These are phyloP conservation scores for Globisporangium nunn DNA, from an alignment of 352 stramenopile genomes.

Conservation along the genomic window DNA sequence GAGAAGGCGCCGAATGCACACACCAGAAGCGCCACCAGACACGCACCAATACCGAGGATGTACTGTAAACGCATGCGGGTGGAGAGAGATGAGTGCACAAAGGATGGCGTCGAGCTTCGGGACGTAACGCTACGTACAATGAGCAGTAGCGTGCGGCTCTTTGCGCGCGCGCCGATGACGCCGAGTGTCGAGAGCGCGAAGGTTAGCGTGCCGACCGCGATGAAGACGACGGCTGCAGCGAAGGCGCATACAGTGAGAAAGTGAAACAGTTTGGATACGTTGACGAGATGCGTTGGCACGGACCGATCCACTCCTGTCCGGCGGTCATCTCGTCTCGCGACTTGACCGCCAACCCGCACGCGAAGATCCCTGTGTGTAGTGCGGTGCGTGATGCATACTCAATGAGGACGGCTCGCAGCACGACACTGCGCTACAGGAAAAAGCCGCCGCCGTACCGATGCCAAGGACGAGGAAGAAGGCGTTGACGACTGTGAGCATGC, in stretches of 20 bases:
- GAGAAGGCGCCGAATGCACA: constrained; percentile 61
- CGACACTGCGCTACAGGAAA: too few relatives aligned
- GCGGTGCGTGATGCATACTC: too few relatives aligned
- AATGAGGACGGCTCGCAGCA: background rate
- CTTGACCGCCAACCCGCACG: constrained; percentile 50
- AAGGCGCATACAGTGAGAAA: background rate
- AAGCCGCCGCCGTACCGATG: constrained; percentile 11
- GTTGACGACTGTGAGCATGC: constrained; percentile 74
- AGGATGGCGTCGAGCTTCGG: too few relatives aligned
- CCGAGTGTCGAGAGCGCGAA: constrained; percentile 58
- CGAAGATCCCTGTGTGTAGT: constrained; percentile 30
- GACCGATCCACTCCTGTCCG: constrained; percentile 73
- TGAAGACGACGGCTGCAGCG: constrained; percentile 50
- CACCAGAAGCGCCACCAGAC: constrained; percentile 51
- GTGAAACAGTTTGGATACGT: background rate
- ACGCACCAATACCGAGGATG: constrained; percentile 53
- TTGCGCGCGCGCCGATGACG: constrained; percentile 57
- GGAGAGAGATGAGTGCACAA: background rate
- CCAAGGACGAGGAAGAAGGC: constrained; percentile 59
- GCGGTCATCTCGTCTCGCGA: constrained; percentile 56
- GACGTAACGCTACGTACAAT: constrained; percentile 36
- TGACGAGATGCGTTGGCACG: background rate
- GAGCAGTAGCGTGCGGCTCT: constrained; percentile 69
- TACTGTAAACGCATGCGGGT: constrained; percentile 36
- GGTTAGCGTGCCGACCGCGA: constrained; percentile 60